Conservation (phyloP, 2,329 filamentous ascomycete genomes). For the Nakataea oryzae region DNA sequence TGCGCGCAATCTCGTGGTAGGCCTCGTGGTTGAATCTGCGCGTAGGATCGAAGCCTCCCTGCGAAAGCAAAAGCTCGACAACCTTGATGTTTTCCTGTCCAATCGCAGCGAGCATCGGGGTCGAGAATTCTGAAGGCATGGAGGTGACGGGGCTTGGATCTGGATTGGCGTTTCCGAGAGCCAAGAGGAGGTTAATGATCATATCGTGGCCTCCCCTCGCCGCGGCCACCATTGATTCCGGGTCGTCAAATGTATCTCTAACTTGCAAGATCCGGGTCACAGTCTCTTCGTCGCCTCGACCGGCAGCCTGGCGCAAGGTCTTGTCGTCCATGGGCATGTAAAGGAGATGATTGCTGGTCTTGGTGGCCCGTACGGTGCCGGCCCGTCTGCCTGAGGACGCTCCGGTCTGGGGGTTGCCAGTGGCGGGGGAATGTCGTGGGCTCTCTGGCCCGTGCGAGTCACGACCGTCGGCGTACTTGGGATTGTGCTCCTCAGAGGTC, state of each 20-base stretch:
- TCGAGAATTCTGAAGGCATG: slow-evolving; percentile 61
- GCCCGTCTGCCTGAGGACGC: slow-evolving; percentile 34
- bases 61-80: slow-evolving; percentile 67
- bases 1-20: slow-evolving; percentile 79
- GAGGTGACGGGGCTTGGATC: slow-evolving; percentile 59
- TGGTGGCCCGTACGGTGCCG: slow-evolving; percentile 48
- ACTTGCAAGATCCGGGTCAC: slow-evolving; percentile 52
- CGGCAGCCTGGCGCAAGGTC: slow-evolving; percentile 48
- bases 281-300: slow-evolving; percentile 50
- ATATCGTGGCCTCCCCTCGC: slow-evolving; percentile 86
- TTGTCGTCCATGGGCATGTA: slow-evolving; percentile 56
- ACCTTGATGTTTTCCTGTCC: slow-evolving; percentile 81
- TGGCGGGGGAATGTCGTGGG: slow-evolving; percentile 41
- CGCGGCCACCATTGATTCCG: slow-evolving; percentile 81
- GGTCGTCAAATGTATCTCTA: slow-evolving; percentile 55
- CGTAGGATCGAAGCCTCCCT: slow-evolving; percentile 73
- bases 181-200: slow-evolving; percentile 68
- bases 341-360: slow-evolving; percentile 52
- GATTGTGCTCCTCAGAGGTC: slow-evolving; percentile 48
- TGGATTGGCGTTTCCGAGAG: slow-evolving; percentile 52
- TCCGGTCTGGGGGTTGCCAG: slow-evolving; percentile 19
- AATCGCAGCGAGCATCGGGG: slow-evolving; percentile 89
- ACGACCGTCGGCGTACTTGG: slow-evolving; percentile 34
- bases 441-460: slow-evolving; percentile 48
- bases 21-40: slow-evolving; percentile 65